A percentile compares a stretch with the other conserved stretches of the same genome.
Evolutionary conservation across 257 asterid genomes (phyloP).

Genomic region (Solanum neorickii): DNA sequence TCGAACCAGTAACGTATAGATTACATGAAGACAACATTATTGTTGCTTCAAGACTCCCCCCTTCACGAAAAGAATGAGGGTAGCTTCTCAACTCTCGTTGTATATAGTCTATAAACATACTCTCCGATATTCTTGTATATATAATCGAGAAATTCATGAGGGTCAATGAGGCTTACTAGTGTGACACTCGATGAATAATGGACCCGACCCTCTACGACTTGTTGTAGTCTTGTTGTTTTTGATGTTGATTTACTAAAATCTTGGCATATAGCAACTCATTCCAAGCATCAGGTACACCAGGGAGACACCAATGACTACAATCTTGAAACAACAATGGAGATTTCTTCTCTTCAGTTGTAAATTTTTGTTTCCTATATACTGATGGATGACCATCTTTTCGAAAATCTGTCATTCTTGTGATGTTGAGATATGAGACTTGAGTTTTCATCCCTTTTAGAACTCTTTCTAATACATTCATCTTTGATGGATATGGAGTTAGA

Average conservation of each 20-base stretch:
- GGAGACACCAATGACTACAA: conserved; percentile 87
- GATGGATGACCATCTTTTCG: conserved; percentile 70
- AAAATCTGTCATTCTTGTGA: conserved; percentile 55
- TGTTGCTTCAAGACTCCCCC: background rate
- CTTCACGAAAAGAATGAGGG: background rate
- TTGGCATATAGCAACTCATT: conserved; percentile 54
- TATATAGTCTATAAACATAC: background rate
- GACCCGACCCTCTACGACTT: background rate
- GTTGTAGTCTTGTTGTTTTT: conserved; percentile 12
- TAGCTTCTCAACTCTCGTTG: background rate
- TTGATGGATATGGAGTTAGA: conserved; percentile 32
- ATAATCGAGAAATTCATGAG: background rate
- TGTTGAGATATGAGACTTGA: conserved; percentile 35
- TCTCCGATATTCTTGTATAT: background rate
- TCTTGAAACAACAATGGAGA: conserved; percentile 34
- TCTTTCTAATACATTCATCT: conserved; percentile 39
- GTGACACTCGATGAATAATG: background rate
- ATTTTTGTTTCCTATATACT: conserved; percentile 33
- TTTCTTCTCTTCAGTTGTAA: conserved; percentile 30
- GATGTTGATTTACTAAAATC: conserved; percentile 29
- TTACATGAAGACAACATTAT: background rate
- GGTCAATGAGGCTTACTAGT: background rate
- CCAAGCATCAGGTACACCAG: conserved; percentile 81
- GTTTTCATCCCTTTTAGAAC: conserved; percentile 31
- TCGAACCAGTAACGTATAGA: background rate